These are phyloP conservation scores for Epichloe sibirici DNA, from an alignment of 2,329 filamentous ascomycete genomes.

Conservation along the genomic window DNA sequence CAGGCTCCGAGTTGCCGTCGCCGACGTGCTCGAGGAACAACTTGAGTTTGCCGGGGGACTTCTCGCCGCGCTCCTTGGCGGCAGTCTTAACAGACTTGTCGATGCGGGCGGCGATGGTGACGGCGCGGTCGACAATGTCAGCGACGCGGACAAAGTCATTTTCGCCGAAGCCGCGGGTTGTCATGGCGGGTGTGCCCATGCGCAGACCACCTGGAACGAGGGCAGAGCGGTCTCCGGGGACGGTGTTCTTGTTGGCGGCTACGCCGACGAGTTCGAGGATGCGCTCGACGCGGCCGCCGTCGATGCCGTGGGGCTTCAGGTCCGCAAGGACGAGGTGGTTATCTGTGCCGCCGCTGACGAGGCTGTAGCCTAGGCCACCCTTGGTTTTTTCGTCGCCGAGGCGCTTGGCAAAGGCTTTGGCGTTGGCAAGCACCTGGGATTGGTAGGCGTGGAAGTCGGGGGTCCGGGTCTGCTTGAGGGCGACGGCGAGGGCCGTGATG, in stretches of 20 bases:
- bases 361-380: slow-evolving; percentile 69
- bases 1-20: slow-evolving; percentile 52
- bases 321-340: slow-evolving; percentile 93
- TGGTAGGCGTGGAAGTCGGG: slow-evolving; percentile 91
- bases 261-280: slow-evolving; percentile 87
- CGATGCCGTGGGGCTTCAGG: slow-evolving; percentile 76
- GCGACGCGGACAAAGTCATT: slow-evolving; percentile 81
- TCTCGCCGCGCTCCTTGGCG: slow-evolving; percentile 55
- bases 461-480: slow-evolving; percentile 82
- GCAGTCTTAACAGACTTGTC: slow-evolving; percentile 60
- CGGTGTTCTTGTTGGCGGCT: slow-evolving; percentile 98
- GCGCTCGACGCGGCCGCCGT: slow-evolving; percentile 81
- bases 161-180: slow-evolving; percentile 80
- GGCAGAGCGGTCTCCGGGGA: slow-evolving; percentile 87
- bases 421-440: slow-evolving; percentile 77
- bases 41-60: slow-evolving; percentile 51
- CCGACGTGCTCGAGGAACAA: slow-evolving; percentile 57
- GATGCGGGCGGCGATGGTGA: slow-evolving; percentile 64
- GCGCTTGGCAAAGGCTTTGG: slow-evolving; percentile 68
- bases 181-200: slow-evolving; percentile 96
- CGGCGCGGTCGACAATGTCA: slow-evolving; percentile 73
- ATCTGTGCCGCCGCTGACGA: slow-evolving; percentile 91
- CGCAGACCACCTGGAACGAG: slow-evolving; percentile 86
- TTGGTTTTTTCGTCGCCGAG: slow-evolving; percentile 57
- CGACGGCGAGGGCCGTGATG: slow-evolving; percentile 88